A percentile compares a stretch with the other conserved stretches of the same genome.
phyloP scores from a whole-genome alignment of 2,329 filamentous ascomycete genomes.

The Zalaria obscura region DNA sequence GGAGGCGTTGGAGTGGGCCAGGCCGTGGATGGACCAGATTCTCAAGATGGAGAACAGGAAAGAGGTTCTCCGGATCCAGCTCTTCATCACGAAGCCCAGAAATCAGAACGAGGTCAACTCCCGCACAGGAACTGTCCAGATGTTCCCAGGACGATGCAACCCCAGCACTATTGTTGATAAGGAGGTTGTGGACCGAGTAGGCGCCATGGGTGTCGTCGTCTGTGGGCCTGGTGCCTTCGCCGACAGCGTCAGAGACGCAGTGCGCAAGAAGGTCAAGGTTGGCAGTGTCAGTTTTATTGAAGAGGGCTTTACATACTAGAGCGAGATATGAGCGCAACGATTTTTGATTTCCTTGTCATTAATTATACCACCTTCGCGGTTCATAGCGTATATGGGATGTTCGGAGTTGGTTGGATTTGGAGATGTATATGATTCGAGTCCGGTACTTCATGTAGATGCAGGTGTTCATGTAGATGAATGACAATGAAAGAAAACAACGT shows the following conservation, averaged over 20 bases:
- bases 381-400: no score
- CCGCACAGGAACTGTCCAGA: slow-evolving; percentile 44
- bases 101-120: slow-evolving; percentile 38
- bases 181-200: slow-evolving; percentile 39
- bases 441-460: no score
- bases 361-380: no score
- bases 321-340: no score
- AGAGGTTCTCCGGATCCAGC: slow-evolving; percentile 44
- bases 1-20: slow-evolving; percentile 49
- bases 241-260: slow-evolving; percentile 44
- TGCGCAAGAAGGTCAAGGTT: slow-evolving; percentile 35
- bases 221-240: slow-evolving; percentile 50
- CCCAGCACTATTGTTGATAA: slow-evolving; percentile 42
- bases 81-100: slow-evolving; percentile 49
- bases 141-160: slow-evolving; percentile 46
- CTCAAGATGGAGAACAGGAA: slow-evolving; percentile 43
- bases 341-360: no score
- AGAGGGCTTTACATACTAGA: slow-evolving; percentile 50
- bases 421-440: no score
- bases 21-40: slow-evolving; percentile 51
- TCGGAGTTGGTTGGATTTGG: no score
- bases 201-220: slow-evolving; percentile 46
- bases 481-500: no score
- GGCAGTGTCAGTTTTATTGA: slow-evolving; percentile 48
- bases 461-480: no score